These are phyloP conservation scores for Camellia sinensis DNA, from an alignment of 148 eudicot species.

Conservation along the genomic window DNA sequence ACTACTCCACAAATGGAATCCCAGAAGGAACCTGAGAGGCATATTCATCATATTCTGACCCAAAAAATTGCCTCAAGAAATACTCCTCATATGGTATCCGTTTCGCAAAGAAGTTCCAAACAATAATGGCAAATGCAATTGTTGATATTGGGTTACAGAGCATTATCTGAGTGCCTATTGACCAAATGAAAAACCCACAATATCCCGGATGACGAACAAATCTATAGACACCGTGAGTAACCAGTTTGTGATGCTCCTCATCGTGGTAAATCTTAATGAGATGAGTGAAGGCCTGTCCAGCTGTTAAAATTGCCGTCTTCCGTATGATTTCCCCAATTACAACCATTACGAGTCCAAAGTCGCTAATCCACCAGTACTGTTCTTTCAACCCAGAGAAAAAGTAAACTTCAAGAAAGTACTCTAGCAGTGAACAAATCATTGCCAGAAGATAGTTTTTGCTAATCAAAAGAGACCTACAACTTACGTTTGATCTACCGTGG, in stretches of 20 bases:
- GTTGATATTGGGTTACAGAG: slow-evolving; percentile 74
- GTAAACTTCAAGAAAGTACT: slow-evolving; percentile 55
- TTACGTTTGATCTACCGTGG: slow-evolving; percentile 75
- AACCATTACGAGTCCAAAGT: slow-evolving; percentile 61
- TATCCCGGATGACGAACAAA: slow-evolving; percentile 84
- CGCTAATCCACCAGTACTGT: slow-evolving; percentile 62
- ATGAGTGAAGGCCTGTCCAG: slow-evolving; percentile 83
- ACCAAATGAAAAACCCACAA: slow-evolving; percentile 82
- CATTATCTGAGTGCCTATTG: slow-evolving; percentile 87
- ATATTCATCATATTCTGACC: slow-evolving; percentile 61
- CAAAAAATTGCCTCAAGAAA: slow-evolving; percentile 79
- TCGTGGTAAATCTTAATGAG: slow-evolving; percentile 65
- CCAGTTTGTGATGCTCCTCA: slow-evolving; percentile 69
- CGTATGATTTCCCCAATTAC: slow-evolving; percentile 68
- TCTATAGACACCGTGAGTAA: slow-evolving; percentile 66
- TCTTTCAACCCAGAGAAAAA: slow-evolving; percentile 70
- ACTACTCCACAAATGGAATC: slow-evolving; percentile 70
- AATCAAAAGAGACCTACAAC: slow-evolving; percentile 64
- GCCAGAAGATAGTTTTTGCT: slow-evolving; percentile 71
- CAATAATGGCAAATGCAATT: slow-evolving; percentile 61
- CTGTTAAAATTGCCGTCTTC: slow-evolving; percentile 70
- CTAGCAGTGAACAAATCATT: slow-evolving; percentile 65
- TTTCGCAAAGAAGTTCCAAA: slow-evolving; percentile 66
- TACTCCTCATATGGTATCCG: slow-evolving; percentile 89
- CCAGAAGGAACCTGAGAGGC: slow-evolving; percentile 67